Conservation (phyloP, 116 monocot species). For the Dioscorea cayenensis region DNA sequence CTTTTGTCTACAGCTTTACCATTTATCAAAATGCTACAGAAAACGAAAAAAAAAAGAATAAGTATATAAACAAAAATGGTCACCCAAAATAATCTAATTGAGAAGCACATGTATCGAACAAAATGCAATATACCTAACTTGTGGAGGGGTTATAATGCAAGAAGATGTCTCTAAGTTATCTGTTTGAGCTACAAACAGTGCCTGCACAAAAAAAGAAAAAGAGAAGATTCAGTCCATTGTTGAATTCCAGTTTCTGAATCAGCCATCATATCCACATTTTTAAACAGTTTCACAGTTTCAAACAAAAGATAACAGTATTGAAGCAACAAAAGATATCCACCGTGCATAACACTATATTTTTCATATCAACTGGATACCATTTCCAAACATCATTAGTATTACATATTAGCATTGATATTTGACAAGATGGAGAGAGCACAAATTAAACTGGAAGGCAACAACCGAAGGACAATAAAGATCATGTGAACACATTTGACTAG, state of each 20-base stretch:
- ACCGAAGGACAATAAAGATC: too few species aligned
- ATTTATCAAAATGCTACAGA: constrained; percentile 75
- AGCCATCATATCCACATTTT: not conserved
- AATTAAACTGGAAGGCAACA: too few species aligned
- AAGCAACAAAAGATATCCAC: too few species aligned
- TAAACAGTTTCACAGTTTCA: too few species aligned
- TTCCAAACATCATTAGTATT: too few species aligned
- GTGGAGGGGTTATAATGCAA: constrained; percentile 69
- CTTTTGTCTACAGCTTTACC: constrained; percentile 77
- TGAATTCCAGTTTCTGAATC: not conserved
- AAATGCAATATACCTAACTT: constrained; percentile 51
- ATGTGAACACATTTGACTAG: too few species aligned
- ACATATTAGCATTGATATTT: too few species aligned
- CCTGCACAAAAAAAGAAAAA: constrained; percentile 22
- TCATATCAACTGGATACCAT: too few species aligned
- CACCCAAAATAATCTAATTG: not conserved
- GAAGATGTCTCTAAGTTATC: constrained; percentile 68
- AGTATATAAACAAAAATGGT: not conserved
- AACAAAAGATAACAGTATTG: too few species aligned
- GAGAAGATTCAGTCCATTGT: not conserved
- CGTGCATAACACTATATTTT: too few species aligned
- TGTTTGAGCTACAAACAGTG: constrained; percentile 55
- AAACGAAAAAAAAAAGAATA: not conserved
- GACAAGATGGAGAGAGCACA: too few species aligned
- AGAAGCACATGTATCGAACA: not conserved